Evolutionary conservation across 2,329 filamentous ascomycete genomes (phyloP).

Genomic region (Ilyonectria robusta): DNA sequence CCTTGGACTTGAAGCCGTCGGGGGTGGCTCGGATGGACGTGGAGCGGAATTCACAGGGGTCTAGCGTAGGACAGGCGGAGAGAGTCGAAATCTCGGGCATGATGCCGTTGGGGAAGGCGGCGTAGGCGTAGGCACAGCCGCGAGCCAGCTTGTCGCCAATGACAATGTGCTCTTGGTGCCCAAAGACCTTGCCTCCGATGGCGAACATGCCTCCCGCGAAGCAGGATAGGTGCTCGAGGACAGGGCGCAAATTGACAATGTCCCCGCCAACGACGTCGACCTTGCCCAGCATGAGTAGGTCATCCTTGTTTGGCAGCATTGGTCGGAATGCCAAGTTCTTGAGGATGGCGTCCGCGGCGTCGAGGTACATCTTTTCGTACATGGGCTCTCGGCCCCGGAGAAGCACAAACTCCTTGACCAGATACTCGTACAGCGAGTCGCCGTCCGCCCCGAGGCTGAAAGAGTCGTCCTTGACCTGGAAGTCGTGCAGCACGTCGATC

Average conservation of each 20-base stretch:
- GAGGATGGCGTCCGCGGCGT: constrained; percentile 70
- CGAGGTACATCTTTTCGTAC: constrained; percentile 56
- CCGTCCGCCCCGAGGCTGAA: constrained; percentile 66
- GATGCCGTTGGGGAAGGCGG: constrained; percentile 69
- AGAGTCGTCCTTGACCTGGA: constrained; percentile 52
- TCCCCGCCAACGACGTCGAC: constrained; percentile 48
- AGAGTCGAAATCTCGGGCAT: constrained; percentile 73
- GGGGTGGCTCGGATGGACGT: constrained; percentile 24
- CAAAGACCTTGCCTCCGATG: constrained; percentile 71
- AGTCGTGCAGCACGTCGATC: constrained; percentile 60
- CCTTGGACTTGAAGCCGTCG: constrained; percentile 37
- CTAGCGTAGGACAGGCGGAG: constrained; percentile 54
- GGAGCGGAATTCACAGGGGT: constrained; percentile 43
- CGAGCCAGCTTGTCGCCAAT: constrained; percentile 72
- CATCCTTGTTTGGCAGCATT: constrained; percentile 67
- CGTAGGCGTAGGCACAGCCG: constrained; percentile 75
- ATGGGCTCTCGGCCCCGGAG: constrained; percentile 68
- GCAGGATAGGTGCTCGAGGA: constrained; percentile 71
- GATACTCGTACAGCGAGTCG: constrained; percentile 75
- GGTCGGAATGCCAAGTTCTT: constrained; percentile 76
- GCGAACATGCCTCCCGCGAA: constrained; percentile 77
- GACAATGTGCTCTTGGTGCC: constrained; percentile 64
- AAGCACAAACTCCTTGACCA: constrained; percentile 75
- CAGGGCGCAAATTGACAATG: constrained; percentile 48
- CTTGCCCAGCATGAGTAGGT: constrained; percentile 76